Evolutionary conservation across 495 filamentous ascomycete species (phyloP).

Genomic region (Neurospora sp.): DNA sequence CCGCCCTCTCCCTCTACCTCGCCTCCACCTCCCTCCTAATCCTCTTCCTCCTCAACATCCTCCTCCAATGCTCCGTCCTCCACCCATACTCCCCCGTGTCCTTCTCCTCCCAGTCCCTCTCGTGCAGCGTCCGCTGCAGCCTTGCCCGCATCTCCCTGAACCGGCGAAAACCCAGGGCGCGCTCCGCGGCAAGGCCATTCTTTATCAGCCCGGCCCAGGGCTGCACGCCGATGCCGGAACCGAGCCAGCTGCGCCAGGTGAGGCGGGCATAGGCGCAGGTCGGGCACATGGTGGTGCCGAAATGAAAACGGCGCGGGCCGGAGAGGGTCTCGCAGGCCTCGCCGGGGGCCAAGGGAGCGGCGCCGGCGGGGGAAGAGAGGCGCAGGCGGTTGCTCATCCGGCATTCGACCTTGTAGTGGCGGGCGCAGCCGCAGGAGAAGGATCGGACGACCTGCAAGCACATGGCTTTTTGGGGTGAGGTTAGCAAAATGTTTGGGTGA

Average conservation of each 20-base stretch:
- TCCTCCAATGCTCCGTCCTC: neutral
- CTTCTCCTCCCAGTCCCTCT: too few species aligned
- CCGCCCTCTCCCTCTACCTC: neutral
- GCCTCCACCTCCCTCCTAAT: neutral
- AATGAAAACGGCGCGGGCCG: too few species aligned
- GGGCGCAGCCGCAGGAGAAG: neutral
- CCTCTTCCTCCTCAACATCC: neutral
- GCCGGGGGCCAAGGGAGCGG: neutral
- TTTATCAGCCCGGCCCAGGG: too few species aligned
- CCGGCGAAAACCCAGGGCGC: neutral
- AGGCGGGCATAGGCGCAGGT: too few species aligned
- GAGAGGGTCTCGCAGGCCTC: neutral
- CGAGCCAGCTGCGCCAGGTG: too few species aligned
- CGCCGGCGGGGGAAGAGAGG: neutral
- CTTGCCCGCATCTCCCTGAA: neutral
- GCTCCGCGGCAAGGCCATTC: too few species aligned
- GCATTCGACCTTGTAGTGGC: neutral
- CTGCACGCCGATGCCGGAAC: too few species aligned
- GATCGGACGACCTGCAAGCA: neutral
- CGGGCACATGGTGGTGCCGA: too few species aligned
- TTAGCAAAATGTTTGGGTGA: neutral
- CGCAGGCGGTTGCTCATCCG: neutral
- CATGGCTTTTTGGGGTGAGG: neutral
- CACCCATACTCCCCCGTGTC: neutral
- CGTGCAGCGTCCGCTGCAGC: neutral